phyloP scores from a whole-genome alignment of 306 rosid genomes.

The Pyrus pyrifolia region DNA sequence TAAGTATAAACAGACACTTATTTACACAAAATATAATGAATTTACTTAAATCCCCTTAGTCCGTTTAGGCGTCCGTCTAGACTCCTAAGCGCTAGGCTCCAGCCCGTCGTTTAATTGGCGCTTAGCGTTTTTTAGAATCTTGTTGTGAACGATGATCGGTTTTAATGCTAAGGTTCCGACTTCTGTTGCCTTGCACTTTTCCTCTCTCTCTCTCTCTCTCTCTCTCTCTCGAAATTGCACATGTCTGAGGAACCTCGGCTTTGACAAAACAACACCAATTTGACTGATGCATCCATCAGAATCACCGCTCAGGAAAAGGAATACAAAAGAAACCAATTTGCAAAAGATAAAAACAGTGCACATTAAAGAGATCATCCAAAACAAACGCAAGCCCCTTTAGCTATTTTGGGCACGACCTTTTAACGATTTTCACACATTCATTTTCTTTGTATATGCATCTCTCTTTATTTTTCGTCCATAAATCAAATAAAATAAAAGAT shows the following conservation, averaged over 20 bases:
- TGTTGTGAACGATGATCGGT: background rate
- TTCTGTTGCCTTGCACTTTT: background rate
- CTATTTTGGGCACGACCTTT: slow-evolving; percentile 17
- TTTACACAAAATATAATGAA: no score
- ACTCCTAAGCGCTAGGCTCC: no score
- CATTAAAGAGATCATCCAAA: background rate
- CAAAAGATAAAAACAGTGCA: background rate
- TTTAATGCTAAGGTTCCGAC: background rate
- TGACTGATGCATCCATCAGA: slow-evolving; percentile 76
- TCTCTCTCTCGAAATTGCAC: slow-evolving; percentile 3
- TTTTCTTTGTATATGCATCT: no score
- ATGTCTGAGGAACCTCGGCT: slow-evolving; percentile 77
- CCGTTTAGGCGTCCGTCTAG: no score
- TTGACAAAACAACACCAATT: slow-evolving; percentile 85
- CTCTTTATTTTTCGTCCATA: no score
- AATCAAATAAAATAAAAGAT: no score
- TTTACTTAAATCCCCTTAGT: no score
- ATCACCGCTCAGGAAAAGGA: slow-evolving; percentile 25
- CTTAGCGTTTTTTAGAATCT: no score
- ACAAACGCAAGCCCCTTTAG: background rate
- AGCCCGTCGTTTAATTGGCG: accelerated
- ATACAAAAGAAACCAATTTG: background rate
- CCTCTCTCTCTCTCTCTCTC: slow-evolving; percentile 11
- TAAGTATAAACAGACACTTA: no score
- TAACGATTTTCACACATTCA: no score